phyloP scores from a whole-genome alignment of 495 filamentous ascomycete species.

The Daldinia grandis region DNA sequence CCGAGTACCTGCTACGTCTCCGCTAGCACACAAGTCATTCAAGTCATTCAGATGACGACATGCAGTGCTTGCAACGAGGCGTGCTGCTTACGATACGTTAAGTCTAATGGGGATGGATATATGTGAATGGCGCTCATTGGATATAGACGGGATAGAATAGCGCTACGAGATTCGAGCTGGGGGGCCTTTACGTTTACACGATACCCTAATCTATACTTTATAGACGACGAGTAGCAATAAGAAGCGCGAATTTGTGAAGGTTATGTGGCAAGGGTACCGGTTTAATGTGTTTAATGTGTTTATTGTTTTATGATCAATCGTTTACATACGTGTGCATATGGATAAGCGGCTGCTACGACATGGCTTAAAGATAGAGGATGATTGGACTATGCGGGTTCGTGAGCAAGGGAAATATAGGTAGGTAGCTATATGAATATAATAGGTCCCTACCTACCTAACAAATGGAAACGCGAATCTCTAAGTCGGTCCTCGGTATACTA shows the following conservation, averaged over 20 bases:
- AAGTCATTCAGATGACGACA: conserved; percentile 58
- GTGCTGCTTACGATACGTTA: conserved; percentile 13
- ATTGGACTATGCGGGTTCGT: background rate
- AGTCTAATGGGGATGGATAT: conserved; percentile 28
- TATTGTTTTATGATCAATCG: conserved; percentile 26
- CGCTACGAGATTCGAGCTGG: conserved; percentile 16
- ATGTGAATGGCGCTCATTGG: conserved; percentile 24
- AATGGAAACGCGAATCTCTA: no score
- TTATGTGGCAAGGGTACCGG: background rate
- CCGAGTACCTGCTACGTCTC: conserved; percentile 58
- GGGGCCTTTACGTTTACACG: conserved; percentile 31
- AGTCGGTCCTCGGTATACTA: background rate
- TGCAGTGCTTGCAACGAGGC: background rate
- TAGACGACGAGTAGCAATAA: conserved; percentile 36
- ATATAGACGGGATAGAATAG: conserved; percentile 31
- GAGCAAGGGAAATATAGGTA: background rate
- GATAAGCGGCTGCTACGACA: background rate
- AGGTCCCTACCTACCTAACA: no score
- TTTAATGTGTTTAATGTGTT: conserved; percentile 2
- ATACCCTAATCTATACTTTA: conserved; percentile 36
- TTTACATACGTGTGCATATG: conserved; percentile 11
- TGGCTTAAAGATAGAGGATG: background rate
- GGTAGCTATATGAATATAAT: background rate
- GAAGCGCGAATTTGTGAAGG: conserved; percentile 24
- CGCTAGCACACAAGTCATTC: conserved; percentile 74